A percentile compares a stretch with the other conserved stretches of the same genome.
Evolutionary conservation across 805 yeast species (phyloP).

Genomic region (Pichia thaimueangensis): DNA sequence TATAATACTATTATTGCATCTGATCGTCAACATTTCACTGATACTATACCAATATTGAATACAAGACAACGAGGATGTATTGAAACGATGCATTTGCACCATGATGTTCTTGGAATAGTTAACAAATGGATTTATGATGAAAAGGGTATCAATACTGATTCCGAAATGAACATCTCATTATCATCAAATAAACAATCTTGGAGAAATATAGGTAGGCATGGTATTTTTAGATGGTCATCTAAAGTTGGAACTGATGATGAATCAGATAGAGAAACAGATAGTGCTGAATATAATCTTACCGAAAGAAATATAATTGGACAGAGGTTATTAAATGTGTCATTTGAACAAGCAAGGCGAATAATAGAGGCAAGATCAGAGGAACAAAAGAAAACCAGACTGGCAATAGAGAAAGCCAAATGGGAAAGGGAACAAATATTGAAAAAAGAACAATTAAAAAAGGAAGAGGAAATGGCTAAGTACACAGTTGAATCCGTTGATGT

Average conservation of each 20-base stretch:
- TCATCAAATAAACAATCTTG: neutral
- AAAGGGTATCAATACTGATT: constrained; percentile 16
- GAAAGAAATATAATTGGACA: constrained; percentile 4
- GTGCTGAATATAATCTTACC: neutral
- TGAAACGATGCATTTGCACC: constrained; percentile 11
- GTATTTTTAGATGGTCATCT: constrained; percentile 17
- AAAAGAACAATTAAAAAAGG: constrained; percentile 17
- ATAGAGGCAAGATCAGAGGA: constrained; percentile 19
- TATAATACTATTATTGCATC: constrained; percentile 13
- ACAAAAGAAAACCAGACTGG: constrained; percentile 12
- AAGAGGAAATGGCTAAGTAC: constrained; percentile 22
- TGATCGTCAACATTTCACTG: constrained; percentile 8
- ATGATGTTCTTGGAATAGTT: constrained; percentile 13
- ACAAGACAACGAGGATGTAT: constrained; percentile 20
- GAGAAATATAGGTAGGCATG: constrained; percentile 1
- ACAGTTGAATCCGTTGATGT: neutral
- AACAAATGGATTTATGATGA: constrained; percentile 25
- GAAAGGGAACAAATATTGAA: constrained; percentile 21
- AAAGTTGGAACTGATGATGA: neutral
- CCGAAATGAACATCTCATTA: too few relatives aligned
- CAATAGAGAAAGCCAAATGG: constrained; percentile 17
- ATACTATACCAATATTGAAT: constrained; percentile 11
- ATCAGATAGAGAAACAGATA: neutral
- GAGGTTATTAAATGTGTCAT: constrained; percentile 19
- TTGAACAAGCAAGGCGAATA: constrained; percentile 15